Conservation (phyloP, 1,139 yeast species). For the Spencermartinsiella ligniputridi region DNA sequence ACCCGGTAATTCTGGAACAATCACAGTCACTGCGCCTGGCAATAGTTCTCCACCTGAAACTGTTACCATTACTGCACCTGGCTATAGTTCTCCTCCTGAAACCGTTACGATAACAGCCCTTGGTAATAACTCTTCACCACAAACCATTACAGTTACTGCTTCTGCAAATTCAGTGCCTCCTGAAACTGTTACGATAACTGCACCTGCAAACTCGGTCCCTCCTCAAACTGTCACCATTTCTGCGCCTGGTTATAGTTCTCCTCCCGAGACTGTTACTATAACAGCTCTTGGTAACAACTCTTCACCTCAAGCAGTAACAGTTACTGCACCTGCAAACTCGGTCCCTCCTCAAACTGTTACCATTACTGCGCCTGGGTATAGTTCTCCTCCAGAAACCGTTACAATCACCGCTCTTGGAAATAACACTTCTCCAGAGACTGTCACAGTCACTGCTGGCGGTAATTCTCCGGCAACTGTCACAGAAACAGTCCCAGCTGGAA, state of each 20-base stretch:
- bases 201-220: slow-evolving; percentile 7
- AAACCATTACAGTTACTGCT: slow-evolving; percentile 11
- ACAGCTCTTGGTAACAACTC: not conserved
- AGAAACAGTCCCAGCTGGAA: slow-evolving; percentile 15
- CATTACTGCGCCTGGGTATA: slow-evolving; percentile 6
- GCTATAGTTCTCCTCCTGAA: slow-evolving; percentile 6
- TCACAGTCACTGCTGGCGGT: not conserved
- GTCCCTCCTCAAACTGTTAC: slow-evolving; percentile 15
- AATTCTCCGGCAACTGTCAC: slow-evolving; percentile 13
- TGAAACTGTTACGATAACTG: slow-evolving; percentile 14
- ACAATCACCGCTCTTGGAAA: slow-evolving; percentile 13
- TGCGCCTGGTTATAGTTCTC: slow-evolving; percentile 4
- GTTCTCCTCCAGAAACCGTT: slow-evolving; percentile 10
- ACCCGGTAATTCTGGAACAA: not conserved
- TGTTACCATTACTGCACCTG: slow-evolving; percentile 1
- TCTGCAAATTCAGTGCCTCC: slow-evolving; percentile 14
- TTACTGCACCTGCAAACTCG: slow-evolving; percentile 11
- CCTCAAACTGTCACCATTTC: slow-evolving; percentile 14
- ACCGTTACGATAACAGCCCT: slow-evolving; percentile 9
- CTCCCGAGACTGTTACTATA: slow-evolving; percentile 11
- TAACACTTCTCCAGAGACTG: slow-evolving; percentile 3
- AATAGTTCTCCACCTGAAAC: slow-evolving; percentile 14
- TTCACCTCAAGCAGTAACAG: slow-evolving; percentile 9
- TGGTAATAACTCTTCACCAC: slow-evolving; percentile 5
- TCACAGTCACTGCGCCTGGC: slow-evolving; percentile 5